These are phyloP conservation scores for Mollisiaceae sp. DNA, from an alignment of 2,329 filamentous ascomycete species.

Conservation along the genomic window DNA sequence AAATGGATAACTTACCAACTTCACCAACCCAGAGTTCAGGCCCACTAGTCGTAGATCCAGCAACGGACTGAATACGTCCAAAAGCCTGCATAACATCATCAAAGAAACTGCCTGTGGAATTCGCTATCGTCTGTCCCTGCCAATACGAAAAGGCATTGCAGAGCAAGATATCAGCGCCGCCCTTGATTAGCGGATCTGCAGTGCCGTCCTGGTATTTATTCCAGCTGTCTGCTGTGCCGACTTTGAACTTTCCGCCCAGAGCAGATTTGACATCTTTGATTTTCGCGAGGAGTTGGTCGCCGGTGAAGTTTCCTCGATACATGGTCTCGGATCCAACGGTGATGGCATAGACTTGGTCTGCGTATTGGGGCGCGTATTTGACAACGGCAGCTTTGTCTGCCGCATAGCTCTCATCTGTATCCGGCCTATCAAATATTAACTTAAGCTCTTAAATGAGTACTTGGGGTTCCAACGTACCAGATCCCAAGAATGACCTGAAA, in stretches of 20 bases:
- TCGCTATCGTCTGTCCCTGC: slow-evolving; percentile 64
- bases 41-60: slow-evolving; percentile 54
- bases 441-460: slow-evolving; percentile 1
- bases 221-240: slow-evolving; percentile 75
- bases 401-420: slow-evolving; percentile 64
- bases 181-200: slow-evolving; percentile 64
- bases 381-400: slow-evolving; percentile 64
- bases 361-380: slow-evolving; percentile 53
- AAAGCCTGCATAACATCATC: slow-evolving; percentile 70
- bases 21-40: slow-evolving; percentile 73
- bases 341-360: slow-evolving; percentile 67
- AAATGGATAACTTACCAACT: slow-evolving; percentile 51
- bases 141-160: slow-evolving; percentile 76
- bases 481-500: slow-evolving; percentile 74
- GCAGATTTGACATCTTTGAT: slow-evolving; percentile 65
- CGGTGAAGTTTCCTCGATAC: slow-evolving; percentile 71
- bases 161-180: slow-evolving; percentile 61
- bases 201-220: slow-evolving; percentile 74
- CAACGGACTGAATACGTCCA: slow-evolving; percentile 63
- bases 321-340: slow-evolving; percentile 74
- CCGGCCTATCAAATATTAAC: slow-evolving; percentile 53
- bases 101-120: slow-evolving; percentile 65
- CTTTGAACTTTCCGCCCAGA: slow-evolving; percentile 56
- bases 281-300: slow-evolving; percentile 61
- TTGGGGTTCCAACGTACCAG: slow-evolving; percentile 55